Evolutionary conservation across 306 rosid species (phyloP).

Genomic region (Malus asiatica): DNA sequence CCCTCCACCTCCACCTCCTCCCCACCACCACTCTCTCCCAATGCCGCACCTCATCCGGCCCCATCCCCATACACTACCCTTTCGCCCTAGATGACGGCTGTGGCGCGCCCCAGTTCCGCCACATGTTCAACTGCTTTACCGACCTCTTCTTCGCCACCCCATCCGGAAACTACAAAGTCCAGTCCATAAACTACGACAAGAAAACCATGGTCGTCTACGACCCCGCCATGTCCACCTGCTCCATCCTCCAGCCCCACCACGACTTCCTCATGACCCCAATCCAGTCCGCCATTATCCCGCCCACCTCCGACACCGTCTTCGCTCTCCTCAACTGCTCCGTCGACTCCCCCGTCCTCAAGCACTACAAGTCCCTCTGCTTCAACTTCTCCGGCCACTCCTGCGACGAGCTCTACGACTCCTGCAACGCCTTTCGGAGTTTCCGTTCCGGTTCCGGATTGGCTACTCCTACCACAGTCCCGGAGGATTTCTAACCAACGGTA

Average conservation of each 20-base stretch:
- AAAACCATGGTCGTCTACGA: constrained; percentile 52
- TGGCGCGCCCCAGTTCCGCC: constrained; percentile 79
- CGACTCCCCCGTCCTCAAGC: constrained; percentile 92
- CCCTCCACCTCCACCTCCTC: background rate
- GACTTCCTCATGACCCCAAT: constrained; percentile 71
- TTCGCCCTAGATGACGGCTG: constrained; percentile 87
- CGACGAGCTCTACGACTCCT: constrained; percentile 68
- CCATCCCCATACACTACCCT: constrained; percentile 63
- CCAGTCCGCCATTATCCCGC: constrained; percentile 77
- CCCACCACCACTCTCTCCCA: constrained; percentile 9
- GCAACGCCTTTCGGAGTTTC: constrained; percentile 76
- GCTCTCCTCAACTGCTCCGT: constrained; percentile 81
- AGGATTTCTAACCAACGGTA: constrained; percentile 21
- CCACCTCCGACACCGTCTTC: constrained; percentile 76
- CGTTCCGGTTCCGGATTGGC: constrained; percentile 18
- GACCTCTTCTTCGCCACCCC: constrained; percentile 75
- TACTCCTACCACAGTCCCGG: too few species aligned
- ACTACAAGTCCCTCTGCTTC: constrained; percentile 78
- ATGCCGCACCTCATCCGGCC: constrained; percentile 68
- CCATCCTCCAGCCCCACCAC: constrained; percentile 88
- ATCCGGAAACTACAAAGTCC: constrained; percentile 78
- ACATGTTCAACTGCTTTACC: constrained; percentile 64
- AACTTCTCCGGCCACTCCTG: constrained; percentile 84
- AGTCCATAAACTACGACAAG: constrained; percentile 69
- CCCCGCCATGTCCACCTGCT: constrained; percentile 90